Percentiles rank a stretch among this genome's conserved stretches.
These are phyloP conservation scores for Saturnispora halmiae DNA, from an alignment of 805 yeast species.

Conservation along the genomic window DNA sequence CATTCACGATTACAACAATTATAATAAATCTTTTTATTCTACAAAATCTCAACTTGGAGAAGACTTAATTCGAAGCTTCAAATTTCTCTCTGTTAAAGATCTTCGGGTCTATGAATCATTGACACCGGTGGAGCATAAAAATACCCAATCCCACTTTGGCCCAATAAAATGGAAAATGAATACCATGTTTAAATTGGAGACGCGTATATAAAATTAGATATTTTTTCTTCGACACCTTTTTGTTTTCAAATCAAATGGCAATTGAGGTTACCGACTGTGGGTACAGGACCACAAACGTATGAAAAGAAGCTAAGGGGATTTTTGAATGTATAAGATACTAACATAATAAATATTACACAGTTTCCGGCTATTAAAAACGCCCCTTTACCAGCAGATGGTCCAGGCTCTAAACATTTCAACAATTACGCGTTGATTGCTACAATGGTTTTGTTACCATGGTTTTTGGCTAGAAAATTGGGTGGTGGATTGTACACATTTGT, in stretches of 20 bases:
- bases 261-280: conserved; percentile 34
- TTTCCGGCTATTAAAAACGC: conserved; percentile 77
- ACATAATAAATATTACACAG: conserved; percentile 18
- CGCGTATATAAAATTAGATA: too few relatives aligned
- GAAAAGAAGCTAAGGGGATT: conserved; percentile 16
- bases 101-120: conserved; percentile 19
- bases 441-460: conserved; percentile 51
- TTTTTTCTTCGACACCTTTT: too few relatives aligned
- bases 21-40: conserved; percentile 25
- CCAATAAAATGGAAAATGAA: conserved; percentile 26
- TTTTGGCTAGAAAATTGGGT: conserved; percentile 55
- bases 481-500: conserved; percentile 61
- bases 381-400: conserved; percentile 86
- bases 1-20: conserved; percentile 11
- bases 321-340: neutral
- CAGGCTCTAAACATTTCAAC: conserved; percentile 69
- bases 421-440: conserved; percentile 45
- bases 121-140: neutral
- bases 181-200: conserved; percentile 12
- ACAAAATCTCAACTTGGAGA: conserved; percentile 19
- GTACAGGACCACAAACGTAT: conserved; percentile 38
- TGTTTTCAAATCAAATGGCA: conserved; percentile 5
- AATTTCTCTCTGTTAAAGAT: conserved; percentile 24
- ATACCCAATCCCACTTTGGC: neutral
- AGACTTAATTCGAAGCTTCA: conserved; percentile 22